phyloP scores from a whole-genome alignment of 352 stramenopile species.

The Thraustotheca clavata region DNA sequence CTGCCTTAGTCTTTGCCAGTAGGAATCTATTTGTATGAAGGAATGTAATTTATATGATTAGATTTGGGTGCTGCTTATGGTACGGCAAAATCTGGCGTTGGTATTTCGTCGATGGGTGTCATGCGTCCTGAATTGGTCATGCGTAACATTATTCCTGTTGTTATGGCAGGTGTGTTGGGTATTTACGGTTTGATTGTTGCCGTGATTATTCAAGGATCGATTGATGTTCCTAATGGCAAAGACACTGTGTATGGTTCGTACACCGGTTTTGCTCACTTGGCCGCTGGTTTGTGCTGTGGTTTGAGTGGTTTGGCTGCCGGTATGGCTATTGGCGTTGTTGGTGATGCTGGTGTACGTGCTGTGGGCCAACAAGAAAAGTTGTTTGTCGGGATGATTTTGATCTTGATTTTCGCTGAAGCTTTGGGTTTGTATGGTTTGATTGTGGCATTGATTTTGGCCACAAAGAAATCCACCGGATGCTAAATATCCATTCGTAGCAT shows the following conservation, averaged over 20 bases:
- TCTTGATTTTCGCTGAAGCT: slow-evolving; percentile 98
- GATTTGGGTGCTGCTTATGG: slow-evolving; percentile 96
- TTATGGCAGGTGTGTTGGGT: slow-evolving; percentile 97
- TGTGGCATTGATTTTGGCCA: slow-evolving; percentile 89
- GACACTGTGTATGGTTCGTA: slow-evolving; percentile 86
- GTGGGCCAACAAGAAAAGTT: slow-evolving; percentile 97
- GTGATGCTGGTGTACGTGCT: slow-evolving; percentile 93
- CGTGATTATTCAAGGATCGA: slow-evolving; percentile 92
- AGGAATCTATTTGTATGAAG: slow-evolving; percentile 25
- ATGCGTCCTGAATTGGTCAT: slow-evolving; percentile 96
- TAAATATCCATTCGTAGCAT: slow-evolving; percentile 9
- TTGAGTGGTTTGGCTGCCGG: slow-evolving; percentile 89
- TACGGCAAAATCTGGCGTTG: slow-evolving; percentile 96
- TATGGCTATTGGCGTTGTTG: slow-evolving; percentile 94
- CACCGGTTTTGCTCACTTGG: slow-evolving; percentile 91
- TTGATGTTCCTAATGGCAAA: slow-evolving; percentile 61
- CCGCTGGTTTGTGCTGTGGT: slow-evolving; percentile 91
- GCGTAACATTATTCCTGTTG: slow-evolving; percentile 98
- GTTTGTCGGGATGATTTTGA: slow-evolving; percentile 98
- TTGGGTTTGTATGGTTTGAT: slow-evolving; percentile 96
- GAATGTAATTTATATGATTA: slow-evolving; percentile 17
- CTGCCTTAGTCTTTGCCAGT: slow-evolving; percentile 91
- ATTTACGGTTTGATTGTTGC: slow-evolving; percentile 96
- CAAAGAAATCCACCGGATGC: slow-evolving; percentile 42
- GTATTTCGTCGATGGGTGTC: slow-evolving; percentile 93